A percentile compares a stretch with the other conserved stretches of the same genome.
Evolutionary conservation across 345 rosid species (phyloP).

Genomic region (Hypericum perforatum): DNA sequence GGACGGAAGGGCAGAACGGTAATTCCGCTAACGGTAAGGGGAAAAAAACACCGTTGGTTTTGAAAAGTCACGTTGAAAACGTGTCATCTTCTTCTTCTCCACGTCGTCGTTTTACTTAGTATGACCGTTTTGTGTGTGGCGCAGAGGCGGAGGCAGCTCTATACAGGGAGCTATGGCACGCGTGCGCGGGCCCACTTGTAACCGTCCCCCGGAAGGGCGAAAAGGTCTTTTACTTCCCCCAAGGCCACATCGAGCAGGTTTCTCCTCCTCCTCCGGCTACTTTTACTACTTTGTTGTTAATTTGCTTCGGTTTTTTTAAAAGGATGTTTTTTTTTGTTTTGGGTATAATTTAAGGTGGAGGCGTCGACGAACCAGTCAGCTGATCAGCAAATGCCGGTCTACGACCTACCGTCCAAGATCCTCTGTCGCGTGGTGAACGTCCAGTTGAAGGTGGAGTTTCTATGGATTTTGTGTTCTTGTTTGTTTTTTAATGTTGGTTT

Average conservation of each 20-base stretch:
- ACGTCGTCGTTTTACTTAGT: too few relatives aligned
- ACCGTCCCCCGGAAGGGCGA: slow-evolving; percentile 65
- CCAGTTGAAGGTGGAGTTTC: slow-evolving; percentile 55
- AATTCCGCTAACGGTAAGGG: slow-evolving; percentile 16
- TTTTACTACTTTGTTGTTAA: too few relatives aligned
- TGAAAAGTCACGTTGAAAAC: neutral
- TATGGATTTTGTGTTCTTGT: neutral
- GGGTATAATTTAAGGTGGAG: slow-evolving; percentile 39
- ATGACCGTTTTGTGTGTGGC: slow-evolving; percentile 6
- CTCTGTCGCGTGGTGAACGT: slow-evolving; percentile 73
- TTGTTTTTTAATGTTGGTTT: neutral
- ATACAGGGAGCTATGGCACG: slow-evolving; percentile 82
- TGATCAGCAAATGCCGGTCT: slow-evolving; percentile 70
- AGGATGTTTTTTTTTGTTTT: neutral
- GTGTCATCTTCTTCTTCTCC: neutral
- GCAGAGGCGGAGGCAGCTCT: slow-evolving; percentile 57
- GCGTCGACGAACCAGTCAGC: slow-evolving; percentile 72
- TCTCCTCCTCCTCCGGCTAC: too few relatives aligned
- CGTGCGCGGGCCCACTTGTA: slow-evolving; percentile 87
- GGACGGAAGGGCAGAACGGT: slow-evolving; percentile 29
- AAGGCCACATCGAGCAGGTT: slow-evolving; percentile 95
- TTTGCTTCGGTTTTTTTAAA: neutral
- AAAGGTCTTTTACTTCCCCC: slow-evolving; percentile 80
- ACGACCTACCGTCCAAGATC: slow-evolving; percentile 55
- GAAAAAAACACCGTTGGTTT: neutral